These are phyloP conservation scores for Saitoella complicata DNA, from an alignment of 805 yeast species.

Conservation along the genomic window DNA sequence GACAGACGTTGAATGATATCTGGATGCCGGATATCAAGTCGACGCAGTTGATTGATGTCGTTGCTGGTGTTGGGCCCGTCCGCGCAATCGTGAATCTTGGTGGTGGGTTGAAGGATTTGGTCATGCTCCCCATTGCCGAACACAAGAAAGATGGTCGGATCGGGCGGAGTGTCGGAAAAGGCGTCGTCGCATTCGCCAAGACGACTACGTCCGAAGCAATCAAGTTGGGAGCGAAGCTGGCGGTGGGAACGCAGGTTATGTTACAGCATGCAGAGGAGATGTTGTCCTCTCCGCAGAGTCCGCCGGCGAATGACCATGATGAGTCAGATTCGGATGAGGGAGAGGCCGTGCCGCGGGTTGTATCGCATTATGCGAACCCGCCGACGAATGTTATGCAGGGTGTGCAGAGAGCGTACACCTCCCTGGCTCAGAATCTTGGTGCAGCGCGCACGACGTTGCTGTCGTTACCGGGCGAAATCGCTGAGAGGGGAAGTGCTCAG, in stretches of 20 bases:
- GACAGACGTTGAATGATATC: conserved; percentile 37
- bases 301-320: conserved; percentile 5
- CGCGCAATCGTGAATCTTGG: conserved; percentile 64
- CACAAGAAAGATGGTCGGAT: conserved; percentile 58
- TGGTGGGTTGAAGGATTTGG: conserved; percentile 55
- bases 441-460: conserved; percentile 49
- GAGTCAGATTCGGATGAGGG: conserved; percentile 19
- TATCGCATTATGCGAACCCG: conserved; percentile 72
- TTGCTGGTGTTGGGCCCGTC: conserved; percentile 74
- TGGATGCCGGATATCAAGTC: conserved; percentile 82
- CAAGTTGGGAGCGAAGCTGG: conserved; percentile 17
- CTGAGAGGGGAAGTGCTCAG: conserved; percentile 48
- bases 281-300: conserved; percentile 39
- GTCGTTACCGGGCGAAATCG: conserved; percentile 43
- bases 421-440: conserved; percentile 50
- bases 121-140: conserved; percentile 58
- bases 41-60: conserved; percentile 65
- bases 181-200: conserved; percentile 55
- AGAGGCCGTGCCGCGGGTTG: conserved; percentile 24
- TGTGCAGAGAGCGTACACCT: conserved; percentile 50
- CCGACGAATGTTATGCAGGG: conserved; percentile 63
- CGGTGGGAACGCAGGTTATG: conserved; percentile 73
- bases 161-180: conserved; percentile 55
- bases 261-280: conserved; percentile 67
- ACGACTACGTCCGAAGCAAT: conserved; percentile 42